Base-by-base conservation (phyloP, 306 rosid genomes). In the Senna tora region DNA sequence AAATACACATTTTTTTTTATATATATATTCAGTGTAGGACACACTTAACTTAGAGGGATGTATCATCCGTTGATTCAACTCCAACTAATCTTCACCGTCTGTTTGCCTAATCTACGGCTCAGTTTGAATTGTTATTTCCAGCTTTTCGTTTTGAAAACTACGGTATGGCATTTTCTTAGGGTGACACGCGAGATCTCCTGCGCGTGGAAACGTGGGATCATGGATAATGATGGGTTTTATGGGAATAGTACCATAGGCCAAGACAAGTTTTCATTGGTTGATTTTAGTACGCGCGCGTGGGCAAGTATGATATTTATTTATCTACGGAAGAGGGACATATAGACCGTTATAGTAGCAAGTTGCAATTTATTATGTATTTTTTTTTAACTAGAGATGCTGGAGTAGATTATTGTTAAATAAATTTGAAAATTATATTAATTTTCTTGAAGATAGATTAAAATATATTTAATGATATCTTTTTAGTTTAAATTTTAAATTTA, bases 61-160 rank as follows among this genome's bases (percentile, higher is more conserved):
- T 62, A 22, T 72, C 65, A 5, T 11, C 84, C 87, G 71, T 75
- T 67, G 71, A 79, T 75, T 72, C 68, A 62, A 72, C 67, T 41
- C 28, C 6, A 56, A 9, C 55, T 63, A 13, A 69, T 74, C 45
- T 49, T 16, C 0, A 4, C 80, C 50, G 21, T 82, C n/a, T 38
- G 70, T 15, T 69, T 7, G 0, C 0, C 7, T n/a, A 9, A 83
- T 83, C 84, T 79, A 83, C 84, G 71, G 81, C 71, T 77, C 81
- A 32, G 69, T 83, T 83, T 82, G 80, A 82, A 83, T n/a, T 61
- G 77, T n/a, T n/a, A 15, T 53, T 1, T 34, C 16, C 16, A 25
- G 71, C 58, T 75, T 12, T n/a, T 56, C 25, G 14, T 20, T 7
- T 9, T 32, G 3, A 33, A 15, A 47, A 47, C 20, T n/a, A 4